These are phyloP conservation scores for Pyricularia sp. DNA, from an alignment of 2,329 filamentous ascomycete genomes.

Conservation along the genomic window DNA sequence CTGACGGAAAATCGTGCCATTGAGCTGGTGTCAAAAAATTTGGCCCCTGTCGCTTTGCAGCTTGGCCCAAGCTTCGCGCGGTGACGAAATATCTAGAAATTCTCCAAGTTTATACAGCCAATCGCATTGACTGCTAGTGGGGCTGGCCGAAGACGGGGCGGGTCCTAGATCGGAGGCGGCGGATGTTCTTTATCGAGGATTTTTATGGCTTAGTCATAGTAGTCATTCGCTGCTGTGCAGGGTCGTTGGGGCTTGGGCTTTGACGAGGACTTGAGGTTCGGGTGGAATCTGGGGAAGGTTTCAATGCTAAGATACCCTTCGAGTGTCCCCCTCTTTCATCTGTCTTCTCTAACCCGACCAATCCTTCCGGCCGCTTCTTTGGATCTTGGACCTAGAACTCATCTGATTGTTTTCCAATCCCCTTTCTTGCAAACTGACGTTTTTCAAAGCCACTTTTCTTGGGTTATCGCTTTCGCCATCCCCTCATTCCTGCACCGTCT, in stretches of 20 bases:
- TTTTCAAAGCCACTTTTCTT: background rate
- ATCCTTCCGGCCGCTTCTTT: background rate
- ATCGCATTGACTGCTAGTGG: background rate
- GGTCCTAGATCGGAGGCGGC: background rate
- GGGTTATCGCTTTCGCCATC: background rate
- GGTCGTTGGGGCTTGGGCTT: background rate
- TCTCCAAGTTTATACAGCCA: background rate
- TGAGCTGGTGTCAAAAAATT: background rate
- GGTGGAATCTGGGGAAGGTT: constrained; percentile 5
- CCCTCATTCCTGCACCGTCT: background rate
- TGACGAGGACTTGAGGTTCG: background rate
- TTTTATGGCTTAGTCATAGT: background rate
- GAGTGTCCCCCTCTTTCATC: background rate
- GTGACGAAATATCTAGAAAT: constrained; percentile 1
- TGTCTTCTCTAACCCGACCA: background rate
- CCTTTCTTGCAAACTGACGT: background rate
- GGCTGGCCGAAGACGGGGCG: background rate
- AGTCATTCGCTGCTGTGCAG: background rate
- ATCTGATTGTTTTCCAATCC: background rate
- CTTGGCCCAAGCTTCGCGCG: background rate
- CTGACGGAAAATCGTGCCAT: background rate
- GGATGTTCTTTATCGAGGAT: background rate
- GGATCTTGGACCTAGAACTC: background rate
- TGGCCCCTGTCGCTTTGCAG: background rate
- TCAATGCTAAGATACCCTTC: background rate